These are phyloP conservation scores for Clarkia xantiana DNA, from an alignment of 345 rosid genomes.

Conservation along the genomic window DNA sequence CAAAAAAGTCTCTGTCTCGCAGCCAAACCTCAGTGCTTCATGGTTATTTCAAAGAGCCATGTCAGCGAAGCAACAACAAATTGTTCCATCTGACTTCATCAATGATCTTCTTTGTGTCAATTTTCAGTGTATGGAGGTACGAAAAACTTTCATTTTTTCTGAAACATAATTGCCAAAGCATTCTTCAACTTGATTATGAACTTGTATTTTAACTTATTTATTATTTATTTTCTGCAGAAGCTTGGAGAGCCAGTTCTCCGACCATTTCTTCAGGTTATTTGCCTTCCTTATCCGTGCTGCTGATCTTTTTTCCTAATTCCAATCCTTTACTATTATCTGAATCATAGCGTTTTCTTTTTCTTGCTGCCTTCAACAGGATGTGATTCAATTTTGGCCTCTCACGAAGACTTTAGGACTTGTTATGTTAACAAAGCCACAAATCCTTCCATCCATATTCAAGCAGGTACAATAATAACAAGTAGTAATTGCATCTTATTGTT, in stretches of 20 bases:
- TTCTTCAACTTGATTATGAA: neutral
- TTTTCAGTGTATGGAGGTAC: constrained; percentile 78
- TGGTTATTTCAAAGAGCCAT: constrained; percentile 95
- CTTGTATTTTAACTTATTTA: constrained; percentile 4
- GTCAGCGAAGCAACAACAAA: constrained; percentile 60
- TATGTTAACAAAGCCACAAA: constrained; percentile 73
- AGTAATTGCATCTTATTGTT: neutral
- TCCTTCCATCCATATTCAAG: constrained; percentile 64
- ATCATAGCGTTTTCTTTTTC: neutral
- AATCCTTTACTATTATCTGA: neutral
- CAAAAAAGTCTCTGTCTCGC: constrained; percentile 9
- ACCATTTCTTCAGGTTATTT: constrained; percentile 79
- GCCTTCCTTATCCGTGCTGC: neutral
- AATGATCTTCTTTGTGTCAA: constrained; percentile 82
- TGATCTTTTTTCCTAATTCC: neutral
- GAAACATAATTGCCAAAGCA: neutral
- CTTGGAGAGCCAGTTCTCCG: constrained; percentile 73
- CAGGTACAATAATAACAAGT: constrained; percentile 34
- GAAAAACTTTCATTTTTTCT: neutral
- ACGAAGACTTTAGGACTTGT: constrained; percentile 89
- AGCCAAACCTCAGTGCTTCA: constrained; percentile 83
- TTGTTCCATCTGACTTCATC: constrained; percentile 53
- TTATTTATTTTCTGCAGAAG: constrained; percentile 29
- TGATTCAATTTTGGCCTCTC: constrained; percentile 72
- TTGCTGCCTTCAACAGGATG: constrained; percentile 38